These are phyloP conservation scores for Curvularia spicifera DNA, from an alignment of 2,329 filamentous ascomycete species.

Conservation along the genomic window DNA sequence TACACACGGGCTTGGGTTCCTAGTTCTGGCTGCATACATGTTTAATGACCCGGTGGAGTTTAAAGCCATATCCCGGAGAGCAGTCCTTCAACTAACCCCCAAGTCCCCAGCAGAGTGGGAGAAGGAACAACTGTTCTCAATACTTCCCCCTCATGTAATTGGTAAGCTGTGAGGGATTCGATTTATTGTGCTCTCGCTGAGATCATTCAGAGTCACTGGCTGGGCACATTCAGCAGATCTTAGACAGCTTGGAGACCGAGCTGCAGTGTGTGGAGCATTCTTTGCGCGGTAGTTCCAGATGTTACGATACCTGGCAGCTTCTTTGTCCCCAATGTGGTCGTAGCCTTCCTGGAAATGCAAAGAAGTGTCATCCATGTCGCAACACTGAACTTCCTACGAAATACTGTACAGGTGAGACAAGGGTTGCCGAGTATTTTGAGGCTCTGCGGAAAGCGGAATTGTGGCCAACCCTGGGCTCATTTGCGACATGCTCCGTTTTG, in stretches of 20 bases:
- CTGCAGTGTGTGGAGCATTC: not conserved
- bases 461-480: constrained; percentile 5
- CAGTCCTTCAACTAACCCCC: not conserved
- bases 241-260: not conserved
- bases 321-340: not conserved
- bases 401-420: constrained; percentile 10
- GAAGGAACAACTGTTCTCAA: not conserved
- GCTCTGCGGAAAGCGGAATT: constrained; percentile 4
- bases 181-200: not conserved
- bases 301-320: not conserved
- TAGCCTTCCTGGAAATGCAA: constrained; percentile 7
- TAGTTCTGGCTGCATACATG: constrained; percentile 16
- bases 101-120: constrained; percentile 1
- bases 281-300: not conserved
- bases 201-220: not conserved
- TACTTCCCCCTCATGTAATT: not conserved
- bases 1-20: constrained; percentile 6
- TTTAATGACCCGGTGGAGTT: constrained; percentile 10
- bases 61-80: constrained; percentile 2
- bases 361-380: constrained; percentile 13
- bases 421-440: constrained; percentile 12
- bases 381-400: constrained; percentile 3
- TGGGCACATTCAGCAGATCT: not conserved
- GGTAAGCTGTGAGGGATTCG: not conserved
- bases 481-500: not conserved